These are phyloP conservation scores for Galeopsis tetrahit DNA, from an alignment of 257 asterid genomes.

Conservation along the genomic window DNA sequence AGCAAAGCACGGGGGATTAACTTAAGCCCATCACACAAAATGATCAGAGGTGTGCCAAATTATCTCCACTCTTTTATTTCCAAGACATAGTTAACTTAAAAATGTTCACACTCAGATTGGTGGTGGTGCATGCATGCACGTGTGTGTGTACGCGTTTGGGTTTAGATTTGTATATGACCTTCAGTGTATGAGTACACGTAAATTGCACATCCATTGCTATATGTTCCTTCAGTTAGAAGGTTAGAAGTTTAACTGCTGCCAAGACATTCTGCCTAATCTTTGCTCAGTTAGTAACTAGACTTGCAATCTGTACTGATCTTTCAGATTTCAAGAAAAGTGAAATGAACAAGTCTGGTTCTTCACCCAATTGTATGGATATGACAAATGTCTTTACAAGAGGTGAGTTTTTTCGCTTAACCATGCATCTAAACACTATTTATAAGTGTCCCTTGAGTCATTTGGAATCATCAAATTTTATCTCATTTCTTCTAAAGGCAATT, in stretches of 20 bases:
- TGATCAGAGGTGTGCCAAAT: conserved; percentile 69
- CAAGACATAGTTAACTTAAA: not conserved
- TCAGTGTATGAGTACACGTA: conserved; percentile 6
- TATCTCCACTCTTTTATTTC: conserved; percentile 26
- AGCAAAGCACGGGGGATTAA: conserved; percentile 43
- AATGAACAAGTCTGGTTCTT: conserved; percentile 54
- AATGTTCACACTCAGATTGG: conserved; percentile 12
- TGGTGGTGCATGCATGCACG: conserved; percentile 29
- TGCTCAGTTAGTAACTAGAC: conserved; percentile 27
- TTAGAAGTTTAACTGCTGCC: conserved; percentile 21
- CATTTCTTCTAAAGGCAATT: not conserved
- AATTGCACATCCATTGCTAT: not conserved
- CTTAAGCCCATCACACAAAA: conserved; percentile 81
- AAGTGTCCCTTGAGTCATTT: conserved; percentile 7
- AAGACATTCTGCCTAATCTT: conserved; percentile 15
- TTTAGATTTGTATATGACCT: conserved; percentile 13
- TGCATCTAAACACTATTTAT: conserved; percentile 18
- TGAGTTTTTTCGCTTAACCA: conserved; percentile 39
- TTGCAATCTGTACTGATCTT: conserved; percentile 32
- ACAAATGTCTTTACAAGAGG: conserved; percentile 53
- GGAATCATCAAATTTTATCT: conserved; percentile 6
- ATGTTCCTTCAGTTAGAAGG: not conserved
- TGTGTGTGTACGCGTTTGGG: not conserved
- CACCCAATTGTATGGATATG: conserved; percentile 55
- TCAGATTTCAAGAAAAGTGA: conserved; percentile 83